Evolutionary conservation across 306 rosid genomes (phyloP).

Genomic region (Malus sylvestris): DNA sequence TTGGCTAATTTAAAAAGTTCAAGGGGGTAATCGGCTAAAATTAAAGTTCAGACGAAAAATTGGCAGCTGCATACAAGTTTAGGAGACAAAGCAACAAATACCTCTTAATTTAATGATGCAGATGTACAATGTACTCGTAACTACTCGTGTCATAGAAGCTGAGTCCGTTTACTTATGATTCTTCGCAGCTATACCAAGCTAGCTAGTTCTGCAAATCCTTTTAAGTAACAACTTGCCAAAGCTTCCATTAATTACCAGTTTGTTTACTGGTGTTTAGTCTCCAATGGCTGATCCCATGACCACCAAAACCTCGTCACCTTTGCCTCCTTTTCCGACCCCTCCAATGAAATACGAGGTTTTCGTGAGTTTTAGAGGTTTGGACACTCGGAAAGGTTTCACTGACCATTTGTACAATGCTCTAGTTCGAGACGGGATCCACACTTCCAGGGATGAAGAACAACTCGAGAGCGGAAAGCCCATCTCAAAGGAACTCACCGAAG

Average conservation of each 20-base stretch:
- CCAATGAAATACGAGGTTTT: background rate
- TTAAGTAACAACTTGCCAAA: background rate
- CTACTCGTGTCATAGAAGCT: too few relatives aligned
- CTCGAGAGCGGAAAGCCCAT: background rate
- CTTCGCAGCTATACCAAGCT: background rate
- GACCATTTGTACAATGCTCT: background rate
- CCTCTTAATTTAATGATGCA: too few relatives aligned
- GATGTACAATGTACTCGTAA: too few relatives aligned
- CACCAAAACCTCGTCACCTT: background rate
- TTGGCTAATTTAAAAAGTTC: too few relatives aligned
- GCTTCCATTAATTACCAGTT: background rate
- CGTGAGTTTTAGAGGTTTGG: background rate
- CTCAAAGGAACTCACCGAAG: background rate
- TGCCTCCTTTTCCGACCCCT: background rate
- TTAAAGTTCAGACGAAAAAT: too few relatives aligned
- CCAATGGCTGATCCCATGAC: background rate
- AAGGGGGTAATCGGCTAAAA: too few relatives aligned
- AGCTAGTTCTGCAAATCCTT: background rate
- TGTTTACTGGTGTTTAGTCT: background rate
- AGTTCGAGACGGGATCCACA: background rate
- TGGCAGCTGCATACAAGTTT: too few relatives aligned
- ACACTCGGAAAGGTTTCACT: background rate
- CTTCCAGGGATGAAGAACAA: background rate
- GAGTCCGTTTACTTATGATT: too few relatives aligned
- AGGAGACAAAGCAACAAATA: too few relatives aligned